A percentile compares a stretch with the other conserved stretches of the same genome.
Evolutionary conservation across 2,329 filamentous ascomycete genomes (phyloP).

Genomic region (Pyricularia sp.): DNA sequence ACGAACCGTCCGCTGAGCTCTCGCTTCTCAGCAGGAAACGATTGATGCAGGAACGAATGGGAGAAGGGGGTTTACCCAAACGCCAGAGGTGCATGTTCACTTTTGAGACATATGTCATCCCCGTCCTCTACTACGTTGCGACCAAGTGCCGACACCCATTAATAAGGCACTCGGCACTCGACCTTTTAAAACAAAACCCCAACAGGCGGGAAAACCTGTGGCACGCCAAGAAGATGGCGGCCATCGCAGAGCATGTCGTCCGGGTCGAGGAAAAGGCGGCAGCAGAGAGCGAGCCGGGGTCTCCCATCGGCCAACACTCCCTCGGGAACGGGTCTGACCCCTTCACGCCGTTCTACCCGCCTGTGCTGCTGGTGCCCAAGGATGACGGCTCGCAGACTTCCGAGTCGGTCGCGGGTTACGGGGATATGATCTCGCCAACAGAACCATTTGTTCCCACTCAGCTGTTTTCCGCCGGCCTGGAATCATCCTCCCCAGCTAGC

Average conservation of each 20-base stretch:
- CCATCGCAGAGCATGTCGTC: slow-evolving; percentile 23
- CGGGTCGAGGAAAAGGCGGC: slow-evolving; percentile 22
- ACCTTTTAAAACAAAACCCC: slow-evolving; percentile 19
- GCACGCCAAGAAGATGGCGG: slow-evolving; percentile 19
- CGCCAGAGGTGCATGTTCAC: slow-evolving; percentile 16
- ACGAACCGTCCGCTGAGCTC: not conserved
- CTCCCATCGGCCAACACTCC: not conserved
- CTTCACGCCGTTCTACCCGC: not conserved
- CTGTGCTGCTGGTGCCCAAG: not conserved
- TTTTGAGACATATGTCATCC: slow-evolving; percentile 28
- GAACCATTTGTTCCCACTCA: not conserved
- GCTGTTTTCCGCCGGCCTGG: not conserved
- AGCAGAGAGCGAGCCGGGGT: not conserved
- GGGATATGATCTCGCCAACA: not conserved
- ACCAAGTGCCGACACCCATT: slow-evolving; percentile 28
- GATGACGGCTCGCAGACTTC: not conserved
- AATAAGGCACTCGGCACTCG: slow-evolving; percentile 24
- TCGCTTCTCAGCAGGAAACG: not conserved
- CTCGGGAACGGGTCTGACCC: not conserved
- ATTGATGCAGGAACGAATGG: not conserved
- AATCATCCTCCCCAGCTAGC: not conserved
- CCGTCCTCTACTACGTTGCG: slow-evolving; percentile 27
- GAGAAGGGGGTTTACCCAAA: not conserved
- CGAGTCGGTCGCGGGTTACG: not conserved
- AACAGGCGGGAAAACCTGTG: slow-evolving; percentile 27